phyloP scores from a whole-genome alignment of 108 stramenopile genomes.

The Fragilariopsis cylindrus region DNA sequence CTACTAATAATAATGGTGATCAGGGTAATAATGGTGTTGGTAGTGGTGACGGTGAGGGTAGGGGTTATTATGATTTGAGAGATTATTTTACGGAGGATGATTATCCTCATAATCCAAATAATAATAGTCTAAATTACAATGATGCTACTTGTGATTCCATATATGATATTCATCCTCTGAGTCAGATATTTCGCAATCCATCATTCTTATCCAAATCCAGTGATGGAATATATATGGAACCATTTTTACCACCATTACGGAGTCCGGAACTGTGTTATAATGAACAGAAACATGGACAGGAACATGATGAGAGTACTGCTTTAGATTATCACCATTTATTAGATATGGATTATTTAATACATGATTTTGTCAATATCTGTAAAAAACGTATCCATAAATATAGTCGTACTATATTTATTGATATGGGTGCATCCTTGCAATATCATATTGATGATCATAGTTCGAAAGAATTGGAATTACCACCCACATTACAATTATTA shows the following conservation, averaged over 20 bases:
- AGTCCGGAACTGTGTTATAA: conserved; percentile 42
- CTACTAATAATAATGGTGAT: background rate
- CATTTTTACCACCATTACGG: conserved; percentile 44
- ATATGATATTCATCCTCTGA: too few relatives aligned
- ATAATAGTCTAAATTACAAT: too few relatives aligned
- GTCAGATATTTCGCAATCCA: too few relatives aligned
- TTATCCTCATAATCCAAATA: too few relatives aligned
- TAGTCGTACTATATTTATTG: conserved; percentile 51
- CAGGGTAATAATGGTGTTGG: too few relatives aligned
- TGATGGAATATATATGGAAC: conserved; percentile 37
- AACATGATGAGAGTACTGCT: too few relatives aligned
- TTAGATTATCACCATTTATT: conserved; percentile 6
- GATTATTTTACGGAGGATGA: background rate
- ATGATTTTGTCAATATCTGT: conserved; percentile 74
- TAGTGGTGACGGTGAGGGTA: too few relatives aligned
- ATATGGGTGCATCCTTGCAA: conserved; percentile 61
- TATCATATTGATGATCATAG: conserved; percentile 30
- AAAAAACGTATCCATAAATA: conserved; percentile 33
- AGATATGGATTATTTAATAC: conserved; percentile 57
- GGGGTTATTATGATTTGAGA: background rate
- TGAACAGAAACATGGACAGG: too few relatives aligned
- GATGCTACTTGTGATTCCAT: too few relatives aligned
- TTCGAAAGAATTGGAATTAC: background rate
- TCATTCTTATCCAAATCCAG: too few relatives aligned
- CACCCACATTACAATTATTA: conserved; percentile 16